Evolutionary conservation across 805 yeast genomes (phyloP), one percentile per base, ranked within the genome.

Genomic region (Brettanomyces nanus): DNA sequence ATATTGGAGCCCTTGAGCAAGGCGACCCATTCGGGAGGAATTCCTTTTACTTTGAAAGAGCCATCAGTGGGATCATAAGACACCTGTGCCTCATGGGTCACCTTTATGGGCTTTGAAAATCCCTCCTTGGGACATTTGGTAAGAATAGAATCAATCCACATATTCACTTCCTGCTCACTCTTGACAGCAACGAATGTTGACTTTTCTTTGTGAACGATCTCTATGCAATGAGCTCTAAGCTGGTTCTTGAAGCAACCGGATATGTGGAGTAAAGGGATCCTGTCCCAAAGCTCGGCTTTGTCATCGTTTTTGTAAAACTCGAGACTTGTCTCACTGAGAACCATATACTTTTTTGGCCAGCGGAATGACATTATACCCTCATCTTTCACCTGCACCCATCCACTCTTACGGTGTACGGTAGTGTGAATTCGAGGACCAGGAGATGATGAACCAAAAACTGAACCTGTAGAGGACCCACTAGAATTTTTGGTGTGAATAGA

Each of bases 321-420:
- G 40, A 90, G 61, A 32, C 80, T 73, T 29, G 82, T 71, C 45
- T 87, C 95, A 48, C 76, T 75, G 35, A 90, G 65, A 5, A 85
- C 82, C 63, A 90, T 65, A 58, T 68, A 90, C 50, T 92, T 74
- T 54, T 87, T 87, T 41, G 89, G 87, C 98, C 98, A 90, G 48
- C 95, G 68, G 56, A 89, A 87, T 5, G 87, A 75, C 45, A 85
- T 74, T 45, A 90, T 65, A 11, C 97, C 96, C 50, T 90, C 97
- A 50, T 90, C 97, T 58, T 85, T 89, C 42, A 86, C 78, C 38
- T 84, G 83, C 18, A 86, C 89, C 95, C 95, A 89, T 0, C 97
- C 96, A 41, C 75, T 69, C 41, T 73, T 45, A 36, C 66, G 58
- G 41, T 61, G 60, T 26, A 56, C 50, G 3, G 56, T 51, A 28